These are phyloP conservation scores for Monosporozyma solicola DNA, from an alignment of 805 yeast genomes.

Conservation along the genomic window DNA sequence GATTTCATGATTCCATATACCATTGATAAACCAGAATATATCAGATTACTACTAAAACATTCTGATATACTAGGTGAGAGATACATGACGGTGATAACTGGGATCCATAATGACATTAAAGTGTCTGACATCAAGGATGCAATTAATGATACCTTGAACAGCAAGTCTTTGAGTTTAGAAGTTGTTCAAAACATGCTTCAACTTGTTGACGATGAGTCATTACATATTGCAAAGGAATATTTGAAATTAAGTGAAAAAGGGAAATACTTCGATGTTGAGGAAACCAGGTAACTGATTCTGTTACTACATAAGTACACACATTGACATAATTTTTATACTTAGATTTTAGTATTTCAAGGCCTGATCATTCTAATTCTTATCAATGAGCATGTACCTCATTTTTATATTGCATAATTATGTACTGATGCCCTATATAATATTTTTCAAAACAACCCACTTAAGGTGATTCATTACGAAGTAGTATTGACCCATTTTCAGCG, in stretches of 20 bases:
- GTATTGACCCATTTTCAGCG: background rate
- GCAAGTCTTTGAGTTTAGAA: slow-evolving; percentile 46
- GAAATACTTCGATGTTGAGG: slow-evolving; percentile 8
- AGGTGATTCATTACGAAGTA: background rate
- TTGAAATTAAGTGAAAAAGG: slow-evolving; percentile 29
- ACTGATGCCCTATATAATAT: background rate
- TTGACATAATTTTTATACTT: no score
- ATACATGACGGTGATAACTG: slow-evolving; percentile 58
- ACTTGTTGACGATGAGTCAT: slow-evolving; percentile 47
- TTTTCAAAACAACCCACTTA: background rate
- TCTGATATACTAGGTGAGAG: slow-evolving; percentile 53
- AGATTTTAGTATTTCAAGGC: no score
- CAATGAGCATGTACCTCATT: background rate
- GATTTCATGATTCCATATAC: slow-evolving; percentile 63
- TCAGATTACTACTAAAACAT: slow-evolving; percentile 60
- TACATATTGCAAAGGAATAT: slow-evolving; percentile 27
- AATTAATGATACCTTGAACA: slow-evolving; percentile 51
- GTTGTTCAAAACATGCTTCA: slow-evolving; percentile 49
- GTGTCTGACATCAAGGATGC: slow-evolving; percentile 59
- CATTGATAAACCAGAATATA: slow-evolving; percentile 63
- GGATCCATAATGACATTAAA: slow-evolving; percentile 52
- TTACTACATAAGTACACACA: no score
- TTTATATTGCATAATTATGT: background rate
- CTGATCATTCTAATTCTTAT: background rate
- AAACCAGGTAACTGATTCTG: background rate